Evolutionary conservation across 345 rosid species (phyloP).

Genomic region (Ceriops decandra): DNA sequence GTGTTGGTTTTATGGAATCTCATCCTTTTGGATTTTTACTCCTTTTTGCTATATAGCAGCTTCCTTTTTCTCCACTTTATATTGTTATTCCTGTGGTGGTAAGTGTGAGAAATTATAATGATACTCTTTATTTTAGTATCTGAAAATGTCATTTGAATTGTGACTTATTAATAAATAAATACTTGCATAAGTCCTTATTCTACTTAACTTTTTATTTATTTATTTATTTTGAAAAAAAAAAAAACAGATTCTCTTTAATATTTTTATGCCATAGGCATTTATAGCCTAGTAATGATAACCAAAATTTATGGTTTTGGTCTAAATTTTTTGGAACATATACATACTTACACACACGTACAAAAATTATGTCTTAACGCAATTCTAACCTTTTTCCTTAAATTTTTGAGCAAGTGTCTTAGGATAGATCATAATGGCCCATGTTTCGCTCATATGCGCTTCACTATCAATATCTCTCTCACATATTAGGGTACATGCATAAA

Average conservation of each 20-base stretch:
- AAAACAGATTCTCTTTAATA: not conserved
- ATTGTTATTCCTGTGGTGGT: conserved; percentile 6
- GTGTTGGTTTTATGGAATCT: not conserved
- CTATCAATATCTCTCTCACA: not conserved
- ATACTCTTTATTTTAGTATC: not conserved
- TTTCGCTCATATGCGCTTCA: not conserved
- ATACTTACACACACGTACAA: too few species aligned
- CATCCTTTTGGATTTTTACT: not conserved
- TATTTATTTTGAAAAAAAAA: not conserved
- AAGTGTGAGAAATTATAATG: conserved; percentile 6
- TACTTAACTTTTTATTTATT: not conserved
- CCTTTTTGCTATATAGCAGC: conserved; percentile 9
- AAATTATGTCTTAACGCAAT: too few species aligned
- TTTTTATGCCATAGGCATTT: not conserved
- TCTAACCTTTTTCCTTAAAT: too few species aligned
- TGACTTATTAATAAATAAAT: not conserved
- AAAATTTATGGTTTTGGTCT: conserved; percentile 9
- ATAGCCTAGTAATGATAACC: too few species aligned
- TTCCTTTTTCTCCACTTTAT: conserved; percentile 4
- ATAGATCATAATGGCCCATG: not conserved
- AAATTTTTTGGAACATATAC: too few species aligned
- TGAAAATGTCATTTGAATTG: too few species aligned
- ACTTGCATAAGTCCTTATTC: conserved; percentile 17
- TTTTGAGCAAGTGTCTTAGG: not conserved
- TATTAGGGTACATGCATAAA: not conserved